Base-by-base conservation (phyloP, 2,329 filamentous ascomycete genomes). In the Aspergillus ruber region DNA sequence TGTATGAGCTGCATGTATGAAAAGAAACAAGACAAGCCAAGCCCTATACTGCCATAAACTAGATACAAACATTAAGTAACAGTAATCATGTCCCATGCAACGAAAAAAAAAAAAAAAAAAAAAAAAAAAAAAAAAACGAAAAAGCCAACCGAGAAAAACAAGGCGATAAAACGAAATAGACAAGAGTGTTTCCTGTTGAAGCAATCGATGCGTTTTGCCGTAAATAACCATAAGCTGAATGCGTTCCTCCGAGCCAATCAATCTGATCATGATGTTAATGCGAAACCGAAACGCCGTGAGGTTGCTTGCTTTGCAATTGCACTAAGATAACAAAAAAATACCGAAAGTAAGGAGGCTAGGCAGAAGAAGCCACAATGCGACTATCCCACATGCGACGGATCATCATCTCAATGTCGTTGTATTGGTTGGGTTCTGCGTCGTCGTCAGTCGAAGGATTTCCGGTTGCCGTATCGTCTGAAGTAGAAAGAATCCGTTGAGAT, bases 331-430 rank as follows among this genome's bases (percentile, higher is more conserved):
- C 8, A 38, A 17, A 38, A 18, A 44, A 42, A 39, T 9, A 18
- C 47, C 42, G 40, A 47, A 42, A 45, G 33, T 4, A 39, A 46
- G 38, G 27, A 43, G 45, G 50, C 62, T 51, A 69, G 27, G 64
- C 63, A 20, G 60, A 63, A 13, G 59, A 61, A 15, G 68, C 63
- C 4, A 71, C 66, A 46, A 71, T 68, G 42, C 69, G 66, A 46
- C 66, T 71, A 42, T 72, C 67, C 69, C 69, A 72, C 56, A 72
- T 68, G 42, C 69, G 66, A 38, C 68, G 66, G 45, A 72, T 60
- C 57, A 72, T 63, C 56, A 72, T 59, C 29, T 68, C 68, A 4
- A 56, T 51, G 46, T 69, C 67, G 44, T 54, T 63, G 15, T 55
- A 56, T 33, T 62, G 61, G 23, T 51, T 55, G 7, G 53, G 58